Percentiles rank a stretch among this genome's conserved stretches.
phyloP scores from a whole-genome alignment of 2,329 filamentous ascomycete genomes.

The Diaporthe capsici region DNA sequence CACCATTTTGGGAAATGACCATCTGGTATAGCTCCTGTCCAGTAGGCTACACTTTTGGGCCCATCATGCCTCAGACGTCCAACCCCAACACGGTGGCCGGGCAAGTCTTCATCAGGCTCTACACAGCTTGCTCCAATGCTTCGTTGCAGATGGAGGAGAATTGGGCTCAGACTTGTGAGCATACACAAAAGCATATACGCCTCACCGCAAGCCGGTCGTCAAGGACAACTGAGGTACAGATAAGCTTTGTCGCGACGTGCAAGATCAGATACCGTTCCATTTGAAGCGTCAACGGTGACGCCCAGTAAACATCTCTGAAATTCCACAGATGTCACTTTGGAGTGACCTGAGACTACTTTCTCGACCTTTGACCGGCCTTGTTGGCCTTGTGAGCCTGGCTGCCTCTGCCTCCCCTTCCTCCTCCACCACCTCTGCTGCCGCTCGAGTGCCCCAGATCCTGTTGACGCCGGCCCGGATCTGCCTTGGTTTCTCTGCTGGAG shows the following conservation, averaged over 20 bases:
- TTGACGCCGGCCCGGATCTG: neutral
- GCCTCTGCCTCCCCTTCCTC: conserved; percentile 3
- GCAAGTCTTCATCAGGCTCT: neutral
- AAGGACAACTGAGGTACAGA: no score
- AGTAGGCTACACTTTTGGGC: neutral
- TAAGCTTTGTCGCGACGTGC: neutral
- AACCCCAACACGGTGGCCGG: neutral
- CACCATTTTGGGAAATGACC: neutral
- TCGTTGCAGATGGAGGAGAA: neutral
- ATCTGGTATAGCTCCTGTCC: neutral
- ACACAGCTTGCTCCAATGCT: neutral
- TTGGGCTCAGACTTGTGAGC: neutral
- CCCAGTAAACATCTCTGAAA: neutral
- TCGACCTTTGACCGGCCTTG: neutral
- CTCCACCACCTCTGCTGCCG: neutral
- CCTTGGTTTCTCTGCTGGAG: neutral
- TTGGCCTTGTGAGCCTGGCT: neutral
- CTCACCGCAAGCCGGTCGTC: neutral
- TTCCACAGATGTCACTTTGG: no score
- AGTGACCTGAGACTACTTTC: neutral
- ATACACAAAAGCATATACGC: neutral
- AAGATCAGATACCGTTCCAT: neutral
- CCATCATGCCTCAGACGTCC: neutral
- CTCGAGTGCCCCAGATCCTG: no score
- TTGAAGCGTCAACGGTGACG: no score